Percentiles rank a stretch among this genome's conserved stretches.
phyloP scores from a whole-genome alignment of 495 filamentous ascomycete species.

The Thozetella sp. region DNA sequence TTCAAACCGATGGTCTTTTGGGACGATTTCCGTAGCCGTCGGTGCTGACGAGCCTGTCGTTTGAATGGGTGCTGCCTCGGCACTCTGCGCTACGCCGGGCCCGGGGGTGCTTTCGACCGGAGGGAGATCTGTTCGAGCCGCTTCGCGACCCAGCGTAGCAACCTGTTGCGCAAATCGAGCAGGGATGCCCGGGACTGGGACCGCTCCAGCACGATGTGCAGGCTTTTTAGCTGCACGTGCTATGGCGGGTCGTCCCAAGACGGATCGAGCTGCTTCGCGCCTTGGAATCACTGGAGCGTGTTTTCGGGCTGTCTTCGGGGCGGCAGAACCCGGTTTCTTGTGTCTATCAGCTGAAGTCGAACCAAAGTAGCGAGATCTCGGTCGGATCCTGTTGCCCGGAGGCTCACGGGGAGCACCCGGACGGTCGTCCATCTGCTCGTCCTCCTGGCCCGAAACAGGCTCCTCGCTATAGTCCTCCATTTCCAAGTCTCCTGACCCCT shows the following conservation, averaged over 20 bases:
- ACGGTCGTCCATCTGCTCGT: slow-evolving; percentile 1
- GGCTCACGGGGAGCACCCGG: slow-evolving; percentile 5
- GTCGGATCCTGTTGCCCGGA: slow-evolving; percentile 10
- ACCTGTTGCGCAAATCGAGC: background rate
- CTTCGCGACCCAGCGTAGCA: slow-evolving; percentile 6
- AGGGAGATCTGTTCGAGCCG: too few species aligned
- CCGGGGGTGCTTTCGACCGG: too few species aligned
- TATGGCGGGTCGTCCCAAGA: slow-evolving; percentile 6
- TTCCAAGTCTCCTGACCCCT: background rate
- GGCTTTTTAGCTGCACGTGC: too few species aligned
- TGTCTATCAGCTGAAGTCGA: too few species aligned
- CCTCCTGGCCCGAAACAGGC: background rate
- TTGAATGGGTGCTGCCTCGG: slow-evolving; percentile 11
- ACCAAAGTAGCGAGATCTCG: too few species aligned
- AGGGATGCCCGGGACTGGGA: background rate
- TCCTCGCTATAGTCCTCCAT: background rate
- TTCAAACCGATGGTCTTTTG: too few species aligned
- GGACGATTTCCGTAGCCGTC: too few species aligned
- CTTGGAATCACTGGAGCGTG: slow-evolving; percentile 7
- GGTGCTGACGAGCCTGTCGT: too few species aligned
- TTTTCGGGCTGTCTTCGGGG: slow-evolving; percentile 6
- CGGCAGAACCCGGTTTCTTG: slow-evolving; percentile 3
- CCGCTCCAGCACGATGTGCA: slow-evolving; percentile 4
- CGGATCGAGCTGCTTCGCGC: slow-evolving; percentile 10
- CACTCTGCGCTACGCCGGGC: slow-evolving; percentile 4